A percentile compares a stretch with the other conserved stretches of the same genome.
Evolutionary conservation across 768 basidiomycete genomes (phyloP).

Genomic region (Dioszegia crocea): DNA sequence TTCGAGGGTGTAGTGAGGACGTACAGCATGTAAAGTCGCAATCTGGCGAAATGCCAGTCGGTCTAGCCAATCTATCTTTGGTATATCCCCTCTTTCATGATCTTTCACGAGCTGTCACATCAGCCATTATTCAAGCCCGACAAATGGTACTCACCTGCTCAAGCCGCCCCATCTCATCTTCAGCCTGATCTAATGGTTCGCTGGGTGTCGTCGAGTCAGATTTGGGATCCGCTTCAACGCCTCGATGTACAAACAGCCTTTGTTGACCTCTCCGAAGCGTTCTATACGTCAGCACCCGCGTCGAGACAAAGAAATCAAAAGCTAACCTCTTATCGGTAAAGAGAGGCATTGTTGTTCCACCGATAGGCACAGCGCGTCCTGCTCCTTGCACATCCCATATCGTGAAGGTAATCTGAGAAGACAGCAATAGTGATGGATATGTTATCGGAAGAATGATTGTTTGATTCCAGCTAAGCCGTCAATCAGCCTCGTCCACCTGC

Average conservation of each 20-base stretch:
- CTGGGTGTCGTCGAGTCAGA: conserved; percentile 79
- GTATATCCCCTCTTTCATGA: conserved; percentile 87
- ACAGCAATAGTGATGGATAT: conserved; percentile 87
- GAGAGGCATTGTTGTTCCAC: conserved; percentile 81
- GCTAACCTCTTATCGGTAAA: conserved; percentile 89
- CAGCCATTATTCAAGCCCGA: background rate
- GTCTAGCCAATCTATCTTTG: conserved; percentile 94
- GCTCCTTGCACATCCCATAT: conserved; percentile 93
- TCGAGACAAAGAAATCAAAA: background rate
- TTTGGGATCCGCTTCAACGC: conserved; percentile 77
- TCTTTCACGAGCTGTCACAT: conserved; percentile 66
- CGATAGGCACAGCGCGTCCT: conserved; percentile 72
- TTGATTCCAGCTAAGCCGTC: conserved; percentile 77
- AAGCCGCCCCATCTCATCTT: conserved; percentile 91
- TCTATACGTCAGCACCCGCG: conserved; percentile 53
- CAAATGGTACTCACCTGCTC: conserved; percentile 64
- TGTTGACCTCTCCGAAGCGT: conserved; percentile 89
- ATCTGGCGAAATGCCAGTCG: conserved; percentile 88
- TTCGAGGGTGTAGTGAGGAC: conserved; percentile 34
- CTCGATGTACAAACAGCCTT: conserved; percentile 76
- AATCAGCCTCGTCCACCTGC: background rate
- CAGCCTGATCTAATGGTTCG: conserved; percentile 60
- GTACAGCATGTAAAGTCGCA: conserved; percentile 86
- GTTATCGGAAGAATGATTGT: conserved; percentile 86
- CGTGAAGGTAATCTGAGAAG: conserved; percentile 84